Base-by-base conservation (phyloP, 129 eudicot species). In the Escallonia herrerae region DNA sequence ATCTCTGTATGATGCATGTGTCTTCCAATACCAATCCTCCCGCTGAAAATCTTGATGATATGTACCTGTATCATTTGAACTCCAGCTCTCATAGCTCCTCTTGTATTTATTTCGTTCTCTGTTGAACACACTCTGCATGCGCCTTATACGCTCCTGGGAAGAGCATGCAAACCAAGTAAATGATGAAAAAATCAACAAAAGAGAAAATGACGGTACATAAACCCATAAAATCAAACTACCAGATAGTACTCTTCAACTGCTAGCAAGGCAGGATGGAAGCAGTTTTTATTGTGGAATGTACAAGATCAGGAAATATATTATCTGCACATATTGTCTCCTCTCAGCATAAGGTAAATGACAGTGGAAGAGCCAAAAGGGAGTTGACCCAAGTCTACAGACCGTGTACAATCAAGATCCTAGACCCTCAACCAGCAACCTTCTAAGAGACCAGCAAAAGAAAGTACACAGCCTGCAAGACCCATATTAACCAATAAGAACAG, bases 21-120 rank as follows among this genome's bases (percentile, higher is more conserved):
- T 77, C 58, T 86, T 84, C 96, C 96, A 89, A 53, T 94, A 94
- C 96, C 99, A 94, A 76, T 94, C 99, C 13, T 89, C 89, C 77
- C 99, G 74, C 67, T 94, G 96, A 65, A 78, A 94, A 72, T 94
- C 78, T 73, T 87, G 97, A 79, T 90, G 86, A 79, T 84, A 87
- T 54, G 76, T 75, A 76, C 83, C 78, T 10, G 67, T 73, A 63
- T 81, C 74, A 81, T 81, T 57, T 70, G 85, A 88, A 63, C 60
- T 75, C 97, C 96, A 91, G 72, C 89, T 91, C 76, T 91, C 90
- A 38, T 84, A 87, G 11, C 81, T 72, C 71, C 82, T 85, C 63
- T 73, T 81, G 70, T 68, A 67, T 65, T 85, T 91, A 72, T 76
- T 91, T 76, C 85, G 85, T 72, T 87, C 96, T 68, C 96, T 91